Conservation (phyloP, 1,284 basidiomycete species). For the Wallemia hederae region DNA sequence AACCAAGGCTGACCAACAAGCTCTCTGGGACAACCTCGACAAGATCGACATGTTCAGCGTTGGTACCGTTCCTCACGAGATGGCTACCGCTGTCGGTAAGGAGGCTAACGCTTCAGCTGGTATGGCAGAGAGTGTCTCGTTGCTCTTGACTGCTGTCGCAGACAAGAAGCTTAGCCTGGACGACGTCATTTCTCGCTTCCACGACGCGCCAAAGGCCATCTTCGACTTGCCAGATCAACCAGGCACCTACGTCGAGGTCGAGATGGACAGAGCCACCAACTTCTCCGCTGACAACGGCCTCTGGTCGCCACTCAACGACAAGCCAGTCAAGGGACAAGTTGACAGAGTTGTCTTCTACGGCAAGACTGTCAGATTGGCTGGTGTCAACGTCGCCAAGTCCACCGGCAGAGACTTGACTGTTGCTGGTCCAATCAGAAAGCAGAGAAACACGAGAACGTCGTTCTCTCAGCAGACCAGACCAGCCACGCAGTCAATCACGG, state of each 20-base stretch:
- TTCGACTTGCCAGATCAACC: conserved; percentile 66
- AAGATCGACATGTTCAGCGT: conserved; percentile 77
- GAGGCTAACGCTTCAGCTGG: conserved; percentile 42
- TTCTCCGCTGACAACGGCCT: conserved; percentile 21
- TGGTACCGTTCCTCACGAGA: conserved; percentile 49
- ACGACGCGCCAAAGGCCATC: conserved; percentile 76
- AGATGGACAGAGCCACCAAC: conserved; percentile 41
- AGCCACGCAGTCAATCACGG: not conserved
- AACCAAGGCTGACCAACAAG: conserved; percentile 42
- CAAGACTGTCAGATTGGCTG: conserved; percentile 76
- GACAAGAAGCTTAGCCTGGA: conserved; percentile 53
- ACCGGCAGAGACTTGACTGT: conserved; percentile 56
- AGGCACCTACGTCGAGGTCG: conserved; percentile 74
- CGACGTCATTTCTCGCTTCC: conserved; percentile 47
- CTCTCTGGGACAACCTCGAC: conserved; percentile 62
- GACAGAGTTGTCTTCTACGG: conserved; percentile 78
- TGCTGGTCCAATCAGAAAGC: conserved; percentile 11
- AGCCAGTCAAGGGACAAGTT: conserved; percentile 37
- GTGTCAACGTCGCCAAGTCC: conserved; percentile 30
- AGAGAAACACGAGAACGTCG: conserved; percentile 4
- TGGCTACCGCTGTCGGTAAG: conserved; percentile 39
- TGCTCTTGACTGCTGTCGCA: conserved; percentile 61
- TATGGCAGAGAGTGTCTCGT: conserved; percentile 57
- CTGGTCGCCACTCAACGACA: conserved; percentile 65
- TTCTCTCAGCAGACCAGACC: conserved; percentile 5